phyloP scores from a whole-genome alignment of 176 grass and related monocot species.

The Paspalum notatum region DNA sequence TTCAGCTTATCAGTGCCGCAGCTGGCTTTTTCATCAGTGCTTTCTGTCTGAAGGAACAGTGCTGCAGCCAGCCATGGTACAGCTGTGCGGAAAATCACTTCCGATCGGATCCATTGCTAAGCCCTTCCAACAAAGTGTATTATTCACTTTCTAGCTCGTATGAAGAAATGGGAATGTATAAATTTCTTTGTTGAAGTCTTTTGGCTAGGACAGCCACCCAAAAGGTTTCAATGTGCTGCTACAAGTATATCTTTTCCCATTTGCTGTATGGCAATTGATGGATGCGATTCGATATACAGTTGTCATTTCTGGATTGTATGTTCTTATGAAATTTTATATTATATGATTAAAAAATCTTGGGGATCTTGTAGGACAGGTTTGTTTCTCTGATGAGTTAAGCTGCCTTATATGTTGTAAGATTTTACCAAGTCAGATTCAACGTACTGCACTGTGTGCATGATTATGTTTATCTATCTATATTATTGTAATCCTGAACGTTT shows the following conservation, averaged over 20 bases:
- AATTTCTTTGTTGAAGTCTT: background rate
- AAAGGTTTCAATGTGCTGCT: constrained; percentile 11
- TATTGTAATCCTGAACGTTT: constrained; percentile 17
- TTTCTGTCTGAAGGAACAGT: no score
- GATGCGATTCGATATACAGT: background rate
- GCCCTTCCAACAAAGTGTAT: constrained; percentile 8
- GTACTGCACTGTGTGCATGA: background rate
- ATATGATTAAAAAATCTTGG: background rate
- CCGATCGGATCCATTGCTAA: background rate
- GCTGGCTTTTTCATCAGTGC: no score
- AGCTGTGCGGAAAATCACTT: no score
- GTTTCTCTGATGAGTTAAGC: background rate
- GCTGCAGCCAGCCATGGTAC: no score
- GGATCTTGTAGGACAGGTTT: constrained; percentile 6
- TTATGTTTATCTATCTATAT: constrained; percentile 12
- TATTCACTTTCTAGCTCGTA: constrained; percentile 20
- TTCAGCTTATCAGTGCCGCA: no score
- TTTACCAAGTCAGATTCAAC: constrained; percentile 14
- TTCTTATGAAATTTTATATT: constrained; percentile 4
- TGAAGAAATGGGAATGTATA: background rate
- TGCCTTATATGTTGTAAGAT: constrained; percentile 7
- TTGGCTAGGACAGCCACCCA: background rate
- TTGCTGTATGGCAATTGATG: background rate
- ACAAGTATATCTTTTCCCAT: background rate
- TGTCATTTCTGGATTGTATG: constrained; percentile 7